phyloP scores from a whole-genome alignment of 768 basidiomycete genomes.

The Lentinula edodes region DNA sequence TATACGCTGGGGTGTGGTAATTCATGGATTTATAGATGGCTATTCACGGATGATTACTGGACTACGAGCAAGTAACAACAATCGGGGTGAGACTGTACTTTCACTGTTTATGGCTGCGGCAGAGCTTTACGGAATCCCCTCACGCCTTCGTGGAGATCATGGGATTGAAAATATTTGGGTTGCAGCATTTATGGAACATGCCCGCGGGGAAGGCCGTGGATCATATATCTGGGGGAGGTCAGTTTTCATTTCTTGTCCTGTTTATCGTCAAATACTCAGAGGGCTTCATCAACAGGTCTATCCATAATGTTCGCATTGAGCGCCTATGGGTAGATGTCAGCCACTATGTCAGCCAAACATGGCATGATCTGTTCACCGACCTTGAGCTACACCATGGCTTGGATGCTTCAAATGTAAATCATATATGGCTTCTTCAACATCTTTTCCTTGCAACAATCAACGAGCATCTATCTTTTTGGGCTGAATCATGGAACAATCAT shows the following conservation, averaged over 20 bases:
- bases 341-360: conserved; percentile 5
- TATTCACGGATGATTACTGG: conserved; percentile 29
- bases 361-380: conserved; percentile 19
- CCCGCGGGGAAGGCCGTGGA: not conserved
- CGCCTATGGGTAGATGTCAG: not conserved
- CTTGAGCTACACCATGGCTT: conserved; percentile 17
- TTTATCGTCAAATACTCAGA: not conserved
- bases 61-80: conserved; percentile 33
- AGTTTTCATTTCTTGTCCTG: not conserved
- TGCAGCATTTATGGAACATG: not conserved
- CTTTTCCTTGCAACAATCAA: too few relatives aligned
- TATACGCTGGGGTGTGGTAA: conserved; percentile 29
- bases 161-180: not conserved
- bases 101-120: conserved; percentile 23
- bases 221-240: conserved; percentile 33
- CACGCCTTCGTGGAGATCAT: conserved; percentile 7
- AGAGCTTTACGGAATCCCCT: conserved; percentile 22
- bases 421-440: too few relatives aligned
- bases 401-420: conserved; percentile 1
- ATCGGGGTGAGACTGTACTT: conserved; percentile 31
- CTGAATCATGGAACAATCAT: not conserved
- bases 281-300: not conserved
- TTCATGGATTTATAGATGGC: conserved; percentile 39
- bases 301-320: conserved; percentile 1
- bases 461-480: too few relatives aligned